Evolutionary conservation across 257 asterid species (phyloP), one percentile per base, ranked within the genome.

Genomic region (Solanum megistacrolobum): DNA sequence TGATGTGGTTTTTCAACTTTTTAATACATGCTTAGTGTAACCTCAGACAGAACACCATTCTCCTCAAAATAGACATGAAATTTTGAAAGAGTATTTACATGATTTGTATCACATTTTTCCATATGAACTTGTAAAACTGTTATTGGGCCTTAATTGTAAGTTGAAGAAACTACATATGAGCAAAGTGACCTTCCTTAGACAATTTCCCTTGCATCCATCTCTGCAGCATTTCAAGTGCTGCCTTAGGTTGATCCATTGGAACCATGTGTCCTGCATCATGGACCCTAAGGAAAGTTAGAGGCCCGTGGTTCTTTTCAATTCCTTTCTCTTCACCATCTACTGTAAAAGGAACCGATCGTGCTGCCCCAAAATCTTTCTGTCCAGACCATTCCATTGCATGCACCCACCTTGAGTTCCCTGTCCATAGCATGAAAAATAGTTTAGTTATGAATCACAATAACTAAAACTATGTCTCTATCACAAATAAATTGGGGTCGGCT

Each of bases 241-340:
- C 95, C 88, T 91, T 89, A n/a, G 98, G 98, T 83, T 94, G 96
- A 91, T 94, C 98, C 96, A 93, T 92, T 2, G 98, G 98, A 86
- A 95, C 95, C 94, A 93, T 86, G 43, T 94, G 96, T 11, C 98
- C 96, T 4, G 98, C 95, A 58, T 94, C 84, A 68, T 92, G 94
- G 72, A 95, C 96, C 92, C 92, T 94, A 21, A 93, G 92, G 89
- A 94, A 94, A 3, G 91, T 87, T 36, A 94, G 87, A 29, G 96
- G 94, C n/a, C 96, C 94, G 6, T 89, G 48, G 62, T 91, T 89
- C 91, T 93, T 94, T 79, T 90, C 89, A 46, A 79, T 36, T 48
- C 98, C 95, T 32, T 94, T 94, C 93, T 91, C 95, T n/a, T 25
- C 92, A 12, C 94, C 91, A 81, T 89, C 95, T 2, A 93, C 96